phyloP scores from a whole-genome alignment of 176 grass and related monocot species.

The Saccharum officinarum region DNA sequence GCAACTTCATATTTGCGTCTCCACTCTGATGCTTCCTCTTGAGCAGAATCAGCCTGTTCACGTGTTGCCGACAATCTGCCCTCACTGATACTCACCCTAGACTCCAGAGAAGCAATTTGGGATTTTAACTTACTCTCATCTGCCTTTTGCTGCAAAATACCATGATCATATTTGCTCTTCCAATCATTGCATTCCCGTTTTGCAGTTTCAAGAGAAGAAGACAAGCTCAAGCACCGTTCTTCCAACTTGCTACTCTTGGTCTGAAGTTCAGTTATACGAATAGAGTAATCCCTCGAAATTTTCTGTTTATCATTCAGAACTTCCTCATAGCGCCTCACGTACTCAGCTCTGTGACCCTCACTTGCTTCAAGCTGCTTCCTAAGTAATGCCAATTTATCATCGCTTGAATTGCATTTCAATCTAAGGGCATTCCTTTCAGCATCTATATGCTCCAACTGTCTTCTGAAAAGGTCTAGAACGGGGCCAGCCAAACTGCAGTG shows the following conservation, averaged over 20 bases:
- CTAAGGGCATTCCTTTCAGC: constrained; percentile 74
- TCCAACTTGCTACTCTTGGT: constrained; percentile 89
- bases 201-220: constrained; percentile 59
- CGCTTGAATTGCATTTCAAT: constrained; percentile 82
- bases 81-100: constrained; percentile 79
- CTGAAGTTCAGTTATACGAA: constrained; percentile 69
- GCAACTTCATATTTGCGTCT: constrained; percentile 91
- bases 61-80: constrained; percentile 87
- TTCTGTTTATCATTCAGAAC: constrained; percentile 90
- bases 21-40: constrained; percentile 96
- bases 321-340: constrained; percentile 90
- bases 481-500: constrained; percentile 75
- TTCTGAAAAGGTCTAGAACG: constrained; percentile 83
- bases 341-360: constrained; percentile 78
- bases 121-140: constrained; percentile 82
- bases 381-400: constrained; percentile 77
- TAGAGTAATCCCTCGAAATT: constrained; percentile 83
- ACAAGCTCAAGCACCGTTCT: constrained; percentile 69
- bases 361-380: constrained; percentile 87
- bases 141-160: constrained; percentile 64
- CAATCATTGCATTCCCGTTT: constrained; percentile 77
- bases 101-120: constrained; percentile 73
- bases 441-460: constrained; percentile 75
- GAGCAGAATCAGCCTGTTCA: constrained; percentile 92
- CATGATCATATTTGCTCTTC: constrained; percentile 76